A percentile compares a stretch with the other conserved stretches of the same genome.
Evolutionary conservation across 1,284 basidiomycete species (phyloP).

Genomic region (Cryptococcus sp.): DNA sequence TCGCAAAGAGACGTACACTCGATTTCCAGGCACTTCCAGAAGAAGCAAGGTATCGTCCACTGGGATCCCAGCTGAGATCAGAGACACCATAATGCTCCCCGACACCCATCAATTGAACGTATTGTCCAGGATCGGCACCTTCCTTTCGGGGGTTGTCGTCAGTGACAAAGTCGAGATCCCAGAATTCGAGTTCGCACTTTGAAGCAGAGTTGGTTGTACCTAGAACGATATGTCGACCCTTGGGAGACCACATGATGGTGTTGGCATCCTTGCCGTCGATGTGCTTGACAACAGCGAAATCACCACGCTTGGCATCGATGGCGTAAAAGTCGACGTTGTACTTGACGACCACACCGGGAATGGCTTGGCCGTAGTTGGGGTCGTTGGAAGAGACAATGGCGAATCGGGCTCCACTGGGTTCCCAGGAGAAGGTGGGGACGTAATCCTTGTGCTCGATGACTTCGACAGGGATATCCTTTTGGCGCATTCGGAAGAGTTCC

Average conservation of each 20-base stretch:
- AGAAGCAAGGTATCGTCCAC: constrained; percentile 88
- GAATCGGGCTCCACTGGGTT: constrained; percentile 93
- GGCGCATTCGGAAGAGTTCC: constrained; percentile 94
- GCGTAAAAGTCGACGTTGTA: constrained; percentile 97
- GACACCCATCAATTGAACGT: constrained; percentile 74
- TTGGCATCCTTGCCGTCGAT: constrained; percentile 86
- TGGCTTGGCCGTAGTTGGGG: constrained; percentile 84
- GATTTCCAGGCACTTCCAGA: constrained; percentile 94
- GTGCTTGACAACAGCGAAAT: constrained; percentile 83
- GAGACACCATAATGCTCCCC: constrained; percentile 99
- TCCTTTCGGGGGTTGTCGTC: constrained; percentile 65
- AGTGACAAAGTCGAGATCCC: constrained; percentile 89
- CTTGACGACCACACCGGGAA: constrained; percentile 87
- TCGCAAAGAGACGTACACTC: constrained; percentile 58
- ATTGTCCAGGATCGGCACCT: constrained; percentile 70
- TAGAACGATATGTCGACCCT: constrained; percentile 90
- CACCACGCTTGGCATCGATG: constrained; percentile 93
- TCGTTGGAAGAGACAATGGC: constrained; percentile 93
- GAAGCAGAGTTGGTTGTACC: constrained; percentile 91
- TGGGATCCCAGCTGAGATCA: constrained; percentile 98
- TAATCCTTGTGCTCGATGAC: constrained; percentile 97
- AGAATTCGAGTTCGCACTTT: constrained; percentile 98
- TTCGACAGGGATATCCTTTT: constrained; percentile 98
- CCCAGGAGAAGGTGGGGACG: constrained; percentile 97
- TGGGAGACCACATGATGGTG: constrained; percentile 95